Evolutionary conservation across 345 rosid species (phyloP), one percentile per base, ranked within the genome.

Genomic region (Eucalyptus marginata): DNA sequence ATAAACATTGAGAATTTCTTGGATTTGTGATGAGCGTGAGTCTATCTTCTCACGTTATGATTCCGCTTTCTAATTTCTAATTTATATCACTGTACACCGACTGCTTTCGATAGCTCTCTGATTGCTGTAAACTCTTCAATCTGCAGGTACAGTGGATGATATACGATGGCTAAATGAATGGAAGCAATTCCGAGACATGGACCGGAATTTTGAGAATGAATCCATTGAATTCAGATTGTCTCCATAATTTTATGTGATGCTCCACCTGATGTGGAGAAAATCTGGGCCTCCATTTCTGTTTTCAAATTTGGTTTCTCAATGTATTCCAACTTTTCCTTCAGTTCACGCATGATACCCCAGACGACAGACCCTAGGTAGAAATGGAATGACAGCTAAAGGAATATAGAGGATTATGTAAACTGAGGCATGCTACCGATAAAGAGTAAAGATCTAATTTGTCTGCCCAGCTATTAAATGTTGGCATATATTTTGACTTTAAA

Each of bases 1-100:
- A 90, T 97, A 7, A 93, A 96, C 91, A 91, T 96, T 3, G 91
- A 96, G 94, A 92, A 86, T 68, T 85, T 89, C 87, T 86, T 85
- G 83, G 47, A 76, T 76, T 20, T 40, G 12, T 40, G 83, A 76
- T 25, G 24, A 76, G 83, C 29, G 83, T 36, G 83, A 76, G 83
- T 76, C 27, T 17, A 24, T 40, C 16, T 40, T 20, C 83, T 76
- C 29, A 40, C 11, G 29, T 36, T 13, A 11, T 36, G 27, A 40
- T 76, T 40, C 29, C 8, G 8, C 29, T 40, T 76, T 36, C 47
- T 40, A 40, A 20, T 40, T 20, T 76, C 15, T 20, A 29, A 76
- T 18, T 36, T 4, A 20, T 6, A 76, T 76, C 83, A 40, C 83
- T 76, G 3, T 76, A 10, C 47, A 20, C 29, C 5, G 1, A 76